These are phyloP conservation scores for Saccharomyces pastorianus DNA, from an alignment of 1,139 yeast species.

Conservation along the genomic window DNA sequence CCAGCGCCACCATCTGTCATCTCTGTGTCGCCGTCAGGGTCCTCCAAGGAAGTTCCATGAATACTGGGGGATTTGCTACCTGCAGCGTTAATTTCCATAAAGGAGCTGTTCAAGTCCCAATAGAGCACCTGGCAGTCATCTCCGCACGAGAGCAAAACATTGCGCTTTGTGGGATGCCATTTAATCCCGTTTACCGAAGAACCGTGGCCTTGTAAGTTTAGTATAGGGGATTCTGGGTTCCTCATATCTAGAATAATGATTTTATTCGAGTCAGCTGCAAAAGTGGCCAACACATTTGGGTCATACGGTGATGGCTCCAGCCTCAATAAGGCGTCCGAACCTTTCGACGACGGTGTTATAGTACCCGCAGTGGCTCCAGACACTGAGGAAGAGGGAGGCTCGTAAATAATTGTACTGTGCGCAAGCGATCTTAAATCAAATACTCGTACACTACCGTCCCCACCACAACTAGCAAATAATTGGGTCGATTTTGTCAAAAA, in stretches of 20 bases:
- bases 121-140: conserved; percentile 87
- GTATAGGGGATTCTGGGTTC: conserved; percentile 76
- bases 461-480: conserved; percentile 87
- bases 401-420: conserved; percentile 90
- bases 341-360: conserved; percentile 7
- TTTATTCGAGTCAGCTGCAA: conserved; percentile 61
- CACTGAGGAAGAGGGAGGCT: conserved; percentile 36
- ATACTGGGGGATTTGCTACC: background rate
- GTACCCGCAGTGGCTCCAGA: conserved; percentile 2
- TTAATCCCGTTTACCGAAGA: conserved; percentile 60
- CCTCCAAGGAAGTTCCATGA: background rate
- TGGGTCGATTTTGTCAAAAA: conserved; percentile 70
- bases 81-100: background rate
- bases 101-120: conserved; percentile 56
- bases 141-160: conserved; percentile 63
- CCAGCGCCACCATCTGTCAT: background rate
- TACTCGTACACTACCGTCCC: conserved; percentile 89
- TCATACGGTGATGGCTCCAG: conserved; percentile 74
- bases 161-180: conserved; percentile 75
- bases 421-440: conserved; percentile 85
- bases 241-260: conserved; percentile 75
- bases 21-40: background rate
- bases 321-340: conserved; percentile 42
- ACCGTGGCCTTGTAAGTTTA: conserved; percentile 59
- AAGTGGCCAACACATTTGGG: conserved; percentile 71